Evolutionary conservation across 495 filamentous ascomycete genomes (phyloP).

Genomic region (Penicillium angulare): DNA sequence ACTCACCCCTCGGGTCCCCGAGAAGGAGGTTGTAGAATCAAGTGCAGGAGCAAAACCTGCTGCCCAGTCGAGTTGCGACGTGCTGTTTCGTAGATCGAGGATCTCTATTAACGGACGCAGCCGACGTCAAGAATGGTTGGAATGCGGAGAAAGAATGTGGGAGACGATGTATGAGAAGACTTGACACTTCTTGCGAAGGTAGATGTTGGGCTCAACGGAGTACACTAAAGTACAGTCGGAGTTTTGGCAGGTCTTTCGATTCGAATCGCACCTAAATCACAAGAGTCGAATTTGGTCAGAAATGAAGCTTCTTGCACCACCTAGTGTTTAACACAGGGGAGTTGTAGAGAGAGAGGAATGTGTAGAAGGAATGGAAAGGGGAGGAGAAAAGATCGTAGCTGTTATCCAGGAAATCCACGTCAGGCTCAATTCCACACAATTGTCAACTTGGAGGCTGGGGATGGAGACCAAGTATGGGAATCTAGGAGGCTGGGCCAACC

Average conservation of each 20-base stretch:
- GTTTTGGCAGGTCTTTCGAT: conserved; percentile 8
- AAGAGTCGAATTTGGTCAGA: conserved; percentile 25
- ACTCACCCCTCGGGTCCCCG: conserved; percentile 50
- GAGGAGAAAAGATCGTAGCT: conserved; percentile 35
- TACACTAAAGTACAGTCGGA: conserved; percentile 6
- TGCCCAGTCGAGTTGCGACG: neutral
- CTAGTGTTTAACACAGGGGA: conserved; percentile 8
- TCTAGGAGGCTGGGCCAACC: conserved; percentile 48
- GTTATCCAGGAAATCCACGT: conserved; percentile 24
- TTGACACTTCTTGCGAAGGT: conserved; percentile 7
- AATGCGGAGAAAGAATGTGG: conserved; percentile 31
- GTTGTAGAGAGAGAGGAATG: conserved; percentile 25
- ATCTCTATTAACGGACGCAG: neutral
- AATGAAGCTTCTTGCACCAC: conserved; percentile 5
- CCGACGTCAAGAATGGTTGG: conserved; percentile 21
- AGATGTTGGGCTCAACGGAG: conserved; percentile 1
- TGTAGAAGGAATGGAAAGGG: conserved; percentile 32
- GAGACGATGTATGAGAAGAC: conserved; percentile 6
- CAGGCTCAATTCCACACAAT: conserved; percentile 25
- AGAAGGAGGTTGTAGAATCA: conserved; percentile 40
- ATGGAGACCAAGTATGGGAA: conserved; percentile 32
- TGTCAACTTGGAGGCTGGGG: conserved; percentile 36
- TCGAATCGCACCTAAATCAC: conserved; percentile 23
- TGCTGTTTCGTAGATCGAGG: neutral
- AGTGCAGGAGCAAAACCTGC: conserved; percentile 6